Evolutionary conservation across 192 early-diverging fungal species (phyloP).

Genomic region (Dissophora ornata): DNA sequence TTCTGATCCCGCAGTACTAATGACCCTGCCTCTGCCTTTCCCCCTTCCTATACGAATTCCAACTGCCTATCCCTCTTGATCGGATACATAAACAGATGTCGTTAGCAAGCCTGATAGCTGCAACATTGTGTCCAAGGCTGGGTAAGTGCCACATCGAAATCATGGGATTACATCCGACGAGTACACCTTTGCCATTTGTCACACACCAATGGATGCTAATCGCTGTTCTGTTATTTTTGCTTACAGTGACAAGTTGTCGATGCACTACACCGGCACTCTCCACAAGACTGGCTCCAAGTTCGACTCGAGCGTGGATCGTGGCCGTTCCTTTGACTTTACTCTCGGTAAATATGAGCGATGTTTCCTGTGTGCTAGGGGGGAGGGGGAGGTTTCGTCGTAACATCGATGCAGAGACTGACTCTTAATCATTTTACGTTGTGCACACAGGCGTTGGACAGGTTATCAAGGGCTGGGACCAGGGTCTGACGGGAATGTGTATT

Average conservation of each 20-base stretch:
- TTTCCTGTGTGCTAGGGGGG: too few relatives aligned
- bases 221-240: background rate
- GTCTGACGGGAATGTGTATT: slow-evolving; percentile 77
- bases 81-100: slow-evolving; percentile 15
- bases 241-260: slow-evolving; percentile 70
- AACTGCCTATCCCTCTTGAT: background rate
- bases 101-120: slow-evolving; percentile 34
- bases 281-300: slow-evolving; percentile 74
- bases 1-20: background rate
- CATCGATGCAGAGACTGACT: too few relatives aligned
- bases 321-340: slow-evolving; percentile 75
- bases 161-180: too few relatives aligned
- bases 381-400: too few relatives aligned
- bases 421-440: too few relatives aligned
- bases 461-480: slow-evolving; percentile 88
- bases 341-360: slow-evolving; percentile 70
- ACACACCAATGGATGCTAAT: too few relatives aligned
- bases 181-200: too few relatives aligned
- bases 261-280: slow-evolving; percentile 83
- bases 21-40: background rate
- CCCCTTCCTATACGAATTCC: background rate
- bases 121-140: slow-evolving; percentile 23
- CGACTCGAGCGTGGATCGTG: slow-evolving; percentile 76
- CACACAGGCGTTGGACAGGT: slow-evolving; percentile 65
- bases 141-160: slow-evolving; percentile 10